phyloP scores from a whole-genome alignment of 176 grass and related monocot species.

The Aegilops bicornis region DNA sequence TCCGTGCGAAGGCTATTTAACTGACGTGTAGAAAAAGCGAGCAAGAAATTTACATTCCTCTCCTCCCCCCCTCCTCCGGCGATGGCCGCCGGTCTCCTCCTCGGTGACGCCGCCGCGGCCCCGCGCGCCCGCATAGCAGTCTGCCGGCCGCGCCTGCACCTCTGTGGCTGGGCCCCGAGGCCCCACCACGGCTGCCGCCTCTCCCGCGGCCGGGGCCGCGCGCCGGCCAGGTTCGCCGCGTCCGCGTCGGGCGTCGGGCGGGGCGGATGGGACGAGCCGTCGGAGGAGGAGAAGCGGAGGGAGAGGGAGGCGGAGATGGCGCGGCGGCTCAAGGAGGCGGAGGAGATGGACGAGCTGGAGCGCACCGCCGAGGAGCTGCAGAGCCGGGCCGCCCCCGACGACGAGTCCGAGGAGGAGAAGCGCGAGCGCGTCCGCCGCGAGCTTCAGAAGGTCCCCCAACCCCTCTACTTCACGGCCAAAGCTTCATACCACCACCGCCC shows the following conservation, averaged over 20 bases:
- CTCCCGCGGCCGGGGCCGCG: neutral
- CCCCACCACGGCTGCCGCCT: slow-evolving; percentile 1
- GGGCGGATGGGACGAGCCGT: slow-evolving; percentile 15
- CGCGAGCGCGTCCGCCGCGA: slow-evolving; percentile 85
- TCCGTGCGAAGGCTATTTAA: neutral
- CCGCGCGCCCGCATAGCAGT: slow-evolving; percentile 17
- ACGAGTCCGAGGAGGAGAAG: slow-evolving; percentile 94
- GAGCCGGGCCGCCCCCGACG: slow-evolving; percentile 45
- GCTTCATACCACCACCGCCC: no score
- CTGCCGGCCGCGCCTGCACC: slow-evolving; percentile 6
- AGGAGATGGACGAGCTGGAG: slow-evolving; percentile 97
- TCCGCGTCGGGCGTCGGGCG: slow-evolving; percentile 44
- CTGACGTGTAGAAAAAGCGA: neutral
- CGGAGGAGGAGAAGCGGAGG: slow-evolving; percentile 17
- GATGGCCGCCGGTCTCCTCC: slow-evolving; percentile 62
- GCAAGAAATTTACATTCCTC: neutral
- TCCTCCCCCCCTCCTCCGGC: neutral
- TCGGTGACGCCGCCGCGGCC: slow-evolving; percentile 51
- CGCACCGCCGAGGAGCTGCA: slow-evolving; percentile 78
- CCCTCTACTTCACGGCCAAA: neutral
- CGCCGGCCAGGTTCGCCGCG: slow-evolving; percentile 27
- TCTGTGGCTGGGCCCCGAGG: slow-evolving; percentile 26
- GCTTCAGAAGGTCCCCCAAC: slow-evolving; percentile 66
- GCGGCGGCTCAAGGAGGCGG: slow-evolving; percentile 67
- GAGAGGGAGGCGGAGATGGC: slow-evolving; percentile 66